A percentile compares a stretch with the other conserved stretches of the same genome.
phyloP scores from a whole-genome alignment of 2,329 filamentous ascomycete species.

The Chaetothyriales sp. region DNA sequence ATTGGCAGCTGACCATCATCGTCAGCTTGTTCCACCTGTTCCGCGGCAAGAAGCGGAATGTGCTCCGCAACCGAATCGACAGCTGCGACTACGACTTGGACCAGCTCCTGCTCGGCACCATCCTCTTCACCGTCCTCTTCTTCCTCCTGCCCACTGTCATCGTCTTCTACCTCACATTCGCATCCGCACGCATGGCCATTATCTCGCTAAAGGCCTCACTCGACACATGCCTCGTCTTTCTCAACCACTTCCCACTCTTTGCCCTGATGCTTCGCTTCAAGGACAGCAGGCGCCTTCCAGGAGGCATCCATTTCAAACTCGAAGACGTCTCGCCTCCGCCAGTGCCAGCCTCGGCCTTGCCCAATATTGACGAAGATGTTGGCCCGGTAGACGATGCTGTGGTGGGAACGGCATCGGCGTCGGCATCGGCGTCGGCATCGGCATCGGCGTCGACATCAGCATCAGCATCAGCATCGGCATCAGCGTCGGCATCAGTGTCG shows the following conservation, averaged over 20 bases:
- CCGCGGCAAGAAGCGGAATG: constrained; percentile 93
- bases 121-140: constrained; percentile 87
- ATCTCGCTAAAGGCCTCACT: constrained; percentile 83
- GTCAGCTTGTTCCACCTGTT: constrained; percentile 98
- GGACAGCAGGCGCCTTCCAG: constrained; percentile 77
- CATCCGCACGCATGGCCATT: constrained; percentile 83
- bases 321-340: constrained; percentile 2
- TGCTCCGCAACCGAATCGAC: constrained; percentile 92
- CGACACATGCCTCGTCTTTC: constrained; percentile 79
- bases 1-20: constrained; percentile 96
- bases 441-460: not conserved
- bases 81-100: constrained; percentile 98
- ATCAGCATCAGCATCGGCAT: not conserved
- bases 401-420: not conserved
- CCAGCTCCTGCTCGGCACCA: constrained; percentile 88
- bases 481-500: not conserved
- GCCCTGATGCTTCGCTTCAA: constrained; percentile 92
- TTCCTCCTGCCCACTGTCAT: constrained; percentile 89
- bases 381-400: not conserved
- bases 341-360: not conserved
- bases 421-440: not conserved
- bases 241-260: constrained; percentile 97
- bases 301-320: constrained; percentile 31
- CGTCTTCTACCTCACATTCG: constrained; percentile 95
- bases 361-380: not conserved